phyloP scores from a whole-genome alignment of 2,329 filamentous ascomycete species.

The Exophiala viscosa region DNA sequence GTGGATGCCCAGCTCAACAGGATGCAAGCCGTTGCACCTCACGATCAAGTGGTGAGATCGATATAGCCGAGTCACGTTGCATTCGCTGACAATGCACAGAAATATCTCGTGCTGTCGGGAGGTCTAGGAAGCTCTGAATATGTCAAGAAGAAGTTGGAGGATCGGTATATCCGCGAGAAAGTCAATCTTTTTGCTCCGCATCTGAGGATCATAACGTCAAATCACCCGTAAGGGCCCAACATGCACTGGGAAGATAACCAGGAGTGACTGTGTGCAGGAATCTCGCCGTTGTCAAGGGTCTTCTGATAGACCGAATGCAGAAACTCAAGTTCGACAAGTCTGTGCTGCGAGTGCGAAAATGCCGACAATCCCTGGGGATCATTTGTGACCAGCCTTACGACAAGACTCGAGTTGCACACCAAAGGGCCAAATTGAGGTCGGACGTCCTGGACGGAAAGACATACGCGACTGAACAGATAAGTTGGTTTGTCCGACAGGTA shows the following conservation, averaged over 20 bases:
- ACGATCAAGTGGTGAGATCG: slow-evolving; percentile 29
- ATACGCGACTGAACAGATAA: slow-evolving; percentile 3
- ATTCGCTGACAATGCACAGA: slow-evolving; percentile 5
- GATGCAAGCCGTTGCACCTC: slow-evolving; percentile 27
- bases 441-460: slow-evolving; percentile 1
- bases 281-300: slow-evolving; percentile 34
- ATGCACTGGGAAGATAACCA: too few species aligned
- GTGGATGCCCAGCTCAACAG: slow-evolving; percentile 30
- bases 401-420: background rate
- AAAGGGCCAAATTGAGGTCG: background rate
- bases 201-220: slow-evolving; percentile 32
- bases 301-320: slow-evolving; percentile 36
- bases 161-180: slow-evolving; percentile 25
- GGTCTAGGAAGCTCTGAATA: slow-evolving; percentile 36
- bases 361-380: slow-evolving; percentile 4
- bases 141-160: slow-evolving; percentile 29
- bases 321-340: slow-evolving; percentile 19
- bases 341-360: slow-evolving; percentile 18
- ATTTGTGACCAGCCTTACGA: slow-evolving; percentile 4
- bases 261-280: slow-evolving; percentile 17
- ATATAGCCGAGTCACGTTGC: too few species aligned
- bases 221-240: slow-evolving; percentile 28
- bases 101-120: slow-evolving; percentile 34
- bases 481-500: slow-evolving; percentile 5
- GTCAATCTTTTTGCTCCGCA: slow-evolving; percentile 23